Conservation (phyloP, 176 grass and related monocot genomes). For the Dactylis glomerata region DNA sequence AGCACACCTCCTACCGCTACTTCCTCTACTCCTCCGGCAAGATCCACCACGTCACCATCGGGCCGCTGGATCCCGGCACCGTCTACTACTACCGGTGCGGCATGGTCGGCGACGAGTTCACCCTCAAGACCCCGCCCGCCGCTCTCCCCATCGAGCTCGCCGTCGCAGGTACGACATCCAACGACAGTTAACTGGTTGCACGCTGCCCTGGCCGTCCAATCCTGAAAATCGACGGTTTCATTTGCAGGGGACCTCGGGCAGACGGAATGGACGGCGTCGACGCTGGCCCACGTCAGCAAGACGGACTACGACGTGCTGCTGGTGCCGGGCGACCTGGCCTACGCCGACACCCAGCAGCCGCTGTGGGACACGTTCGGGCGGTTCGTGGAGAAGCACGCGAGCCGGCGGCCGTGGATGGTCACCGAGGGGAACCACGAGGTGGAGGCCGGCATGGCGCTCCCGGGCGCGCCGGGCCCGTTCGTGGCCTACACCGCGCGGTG, state of each 20-base stretch:
- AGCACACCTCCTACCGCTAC: slow-evolving; percentile 75
- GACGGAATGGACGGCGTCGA: slow-evolving; percentile 91
- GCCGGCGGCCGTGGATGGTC: slow-evolving; percentile 84
- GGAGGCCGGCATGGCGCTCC: slow-evolving; percentile 39
- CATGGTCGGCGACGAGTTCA: slow-evolving; percentile 53
- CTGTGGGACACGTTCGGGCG: slow-evolving; percentile 91
- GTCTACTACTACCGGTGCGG: slow-evolving; percentile 90
- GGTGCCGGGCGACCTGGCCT: slow-evolving; percentile 86
- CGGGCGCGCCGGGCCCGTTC: slow-evolving; percentile 43
- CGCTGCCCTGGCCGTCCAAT: neutral
- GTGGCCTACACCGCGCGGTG: slow-evolving; percentile 63
- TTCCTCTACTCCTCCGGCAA: slow-evolving; percentile 83
- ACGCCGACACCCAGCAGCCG: slow-evolving; percentile 76
- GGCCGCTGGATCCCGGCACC: slow-evolving; percentile 54
- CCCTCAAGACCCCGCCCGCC: slow-evolving; percentile 65
- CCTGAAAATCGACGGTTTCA: neutral
- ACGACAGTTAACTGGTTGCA: neutral
- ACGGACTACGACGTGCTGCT: slow-evolving; percentile 73
- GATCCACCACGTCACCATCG: slow-evolving; percentile 93
- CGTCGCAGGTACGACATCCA: slow-evolving; percentile 30
- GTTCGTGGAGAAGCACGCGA: slow-evolving; percentile 68
- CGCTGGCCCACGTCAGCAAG: slow-evolving; percentile 55
- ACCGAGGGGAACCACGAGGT: slow-evolving; percentile 91
- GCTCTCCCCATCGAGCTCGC: slow-evolving; percentile 71
- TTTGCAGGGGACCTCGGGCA: slow-evolving; percentile 80